phyloP scores from a whole-genome alignment of 768 basidiomycete species.

The Phaeotremella fagi region DNA sequence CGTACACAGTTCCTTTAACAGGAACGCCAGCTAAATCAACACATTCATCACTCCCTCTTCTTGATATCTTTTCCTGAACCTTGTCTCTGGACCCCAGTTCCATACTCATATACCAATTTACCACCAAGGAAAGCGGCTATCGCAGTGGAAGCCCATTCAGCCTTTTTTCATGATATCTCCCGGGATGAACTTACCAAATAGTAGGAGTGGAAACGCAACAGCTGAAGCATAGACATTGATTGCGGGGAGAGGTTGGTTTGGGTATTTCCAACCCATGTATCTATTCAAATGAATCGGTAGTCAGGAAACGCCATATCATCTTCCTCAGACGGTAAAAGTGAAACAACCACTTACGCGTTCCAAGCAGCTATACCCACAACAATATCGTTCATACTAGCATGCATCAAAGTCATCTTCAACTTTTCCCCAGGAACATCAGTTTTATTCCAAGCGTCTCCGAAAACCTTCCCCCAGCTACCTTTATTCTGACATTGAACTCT shows the following conservation, averaged over 20 bases:
- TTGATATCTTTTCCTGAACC: conserved; percentile 39
- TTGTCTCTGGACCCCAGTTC: conserved; percentile 45
- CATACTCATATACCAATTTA: conserved; percentile 44
- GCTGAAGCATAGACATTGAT: conserved; percentile 23
- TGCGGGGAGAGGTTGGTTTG: conserved; percentile 25
- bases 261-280: conserved; percentile 29
- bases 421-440: conserved; percentile 34
- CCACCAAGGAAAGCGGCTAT: conserved; percentile 42
- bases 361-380: conserved; percentile 20
- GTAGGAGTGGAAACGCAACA: conserved; percentile 32
- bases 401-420: conserved; percentile 40
- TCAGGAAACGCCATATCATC: neutral
- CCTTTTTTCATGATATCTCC: neutral
- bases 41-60: too few relatives aligned
- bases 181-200: conserved; percentile 28
- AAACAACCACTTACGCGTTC: conserved; percentile 21
- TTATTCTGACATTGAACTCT: conserved; percentile 25
- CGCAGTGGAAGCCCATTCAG: neutral
- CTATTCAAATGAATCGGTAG: conserved; percentile 14
- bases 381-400: conserved; percentile 41
- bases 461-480: conserved; percentile 28
- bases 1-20: too few relatives aligned
- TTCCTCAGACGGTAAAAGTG: conserved; percentile 3
- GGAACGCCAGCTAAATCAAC: too few relatives aligned
- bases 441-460: conserved; percentile 25